Conservation (phyloP, 1,139 yeast species). For the Petasospora rhodanensis region DNA sequence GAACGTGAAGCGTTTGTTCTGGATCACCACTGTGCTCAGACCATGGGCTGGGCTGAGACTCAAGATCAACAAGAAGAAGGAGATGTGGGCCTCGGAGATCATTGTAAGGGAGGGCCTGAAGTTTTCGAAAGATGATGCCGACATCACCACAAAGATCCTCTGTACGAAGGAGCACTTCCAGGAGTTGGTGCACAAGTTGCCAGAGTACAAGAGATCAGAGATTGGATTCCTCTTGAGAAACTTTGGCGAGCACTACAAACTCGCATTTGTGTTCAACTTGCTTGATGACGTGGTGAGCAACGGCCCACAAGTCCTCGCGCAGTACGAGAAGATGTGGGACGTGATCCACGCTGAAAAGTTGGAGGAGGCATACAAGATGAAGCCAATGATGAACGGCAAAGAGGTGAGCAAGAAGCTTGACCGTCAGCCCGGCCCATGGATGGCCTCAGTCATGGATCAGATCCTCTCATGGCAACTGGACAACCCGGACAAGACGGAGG, state of each 20-base stretch:
- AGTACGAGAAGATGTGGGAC: constrained; percentile 36
- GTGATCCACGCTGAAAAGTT: constrained; percentile 31
- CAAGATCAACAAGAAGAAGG: constrained; percentile 32
- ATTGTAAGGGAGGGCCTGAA: constrained; percentile 69
- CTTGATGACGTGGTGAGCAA: constrained; percentile 16
- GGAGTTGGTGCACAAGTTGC: constrained; percentile 20
- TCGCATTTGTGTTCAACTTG: constrained; percentile 35
- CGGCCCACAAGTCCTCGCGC: constrained; percentile 11
- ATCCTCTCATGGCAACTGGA: constrained; percentile 74
- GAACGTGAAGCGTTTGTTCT: constrained; percentile 32
- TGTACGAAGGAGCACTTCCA: constrained; percentile 28
- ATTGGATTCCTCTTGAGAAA: constrained; percentile 57
- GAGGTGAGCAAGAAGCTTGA: constrained; percentile 46
- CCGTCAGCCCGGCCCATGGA: constrained; percentile 83
- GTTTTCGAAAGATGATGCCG: constrained; percentile 55
- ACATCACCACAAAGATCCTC: constrained; percentile 41
- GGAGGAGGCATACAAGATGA: constrained; percentile 39
- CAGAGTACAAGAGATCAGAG: constrained; percentile 42
- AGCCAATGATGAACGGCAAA: constrained; percentile 68
- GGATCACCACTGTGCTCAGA: constrained; percentile 43
- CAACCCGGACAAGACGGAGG: constrained; percentile 49
- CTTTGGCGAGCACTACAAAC: constrained; percentile 48
- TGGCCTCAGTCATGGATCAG: constrained; percentile 49
- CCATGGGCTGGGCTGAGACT: constrained; percentile 44
- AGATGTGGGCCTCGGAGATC: constrained; percentile 33